Percentiles rank a stretch among this genome's conserved stretches.
phyloP scores from a whole-genome alignment of 768 basidiomycete species.

The Mycena capillaripes region DNA sequence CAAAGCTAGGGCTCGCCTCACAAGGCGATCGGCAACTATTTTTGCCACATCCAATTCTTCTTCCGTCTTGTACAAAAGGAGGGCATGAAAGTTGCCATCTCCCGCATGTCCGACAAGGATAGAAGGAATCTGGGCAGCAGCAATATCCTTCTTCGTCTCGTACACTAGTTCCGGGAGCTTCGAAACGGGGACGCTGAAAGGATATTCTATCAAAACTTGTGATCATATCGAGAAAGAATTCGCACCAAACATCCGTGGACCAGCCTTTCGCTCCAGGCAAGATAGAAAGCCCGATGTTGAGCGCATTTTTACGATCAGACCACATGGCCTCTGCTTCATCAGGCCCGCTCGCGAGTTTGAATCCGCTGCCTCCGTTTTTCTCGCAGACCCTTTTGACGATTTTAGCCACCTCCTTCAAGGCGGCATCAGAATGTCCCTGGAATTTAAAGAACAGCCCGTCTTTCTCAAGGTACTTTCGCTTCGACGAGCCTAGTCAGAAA shows the following conservation, averaged over 20 bases:
- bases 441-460: constrained; percentile 92
- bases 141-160: constrained; percentile 81
- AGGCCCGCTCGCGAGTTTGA: constrained; percentile 72
- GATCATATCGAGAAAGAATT: neutral
- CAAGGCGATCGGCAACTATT: constrained; percentile 69
- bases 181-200: constrained; percentile 70
- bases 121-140: constrained; percentile 65
- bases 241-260: constrained; percentile 84
- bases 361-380: constrained; percentile 77
- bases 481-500: constrained; percentile 44
- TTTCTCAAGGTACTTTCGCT: constrained; percentile 68
- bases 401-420: constrained; percentile 72
- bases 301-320: constrained; percentile 79
- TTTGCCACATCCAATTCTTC: constrained; percentile 63
- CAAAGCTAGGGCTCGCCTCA: constrained; percentile 73
- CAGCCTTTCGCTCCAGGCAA: constrained; percentile 70
- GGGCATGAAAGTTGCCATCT: constrained; percentile 69
- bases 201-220: neutral
- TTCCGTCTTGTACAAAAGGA: constrained; percentile 70
- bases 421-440: constrained; percentile 74
- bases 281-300: constrained; percentile 68
- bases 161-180: constrained; percentile 73
- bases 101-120: constrained; percentile 85
- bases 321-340: constrained; percentile 83
- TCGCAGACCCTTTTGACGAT: constrained; percentile 70